Evolutionary conservation across 2,329 filamentous ascomycete species (phyloP).

Genomic region (Fusarium burgessii): DNA sequence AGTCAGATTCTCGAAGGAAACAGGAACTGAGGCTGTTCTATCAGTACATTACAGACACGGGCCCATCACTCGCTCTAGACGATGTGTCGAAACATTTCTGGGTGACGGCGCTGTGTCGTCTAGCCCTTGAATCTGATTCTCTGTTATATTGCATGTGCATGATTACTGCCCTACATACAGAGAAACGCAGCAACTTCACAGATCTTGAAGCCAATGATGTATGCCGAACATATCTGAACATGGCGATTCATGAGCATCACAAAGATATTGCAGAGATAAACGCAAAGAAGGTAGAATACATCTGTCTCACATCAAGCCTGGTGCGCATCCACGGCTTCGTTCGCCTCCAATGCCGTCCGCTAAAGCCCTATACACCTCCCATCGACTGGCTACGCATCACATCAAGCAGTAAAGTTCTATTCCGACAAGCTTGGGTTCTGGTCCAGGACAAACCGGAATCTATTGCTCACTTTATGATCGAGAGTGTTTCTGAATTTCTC

Average conservation of each 20-base stretch:
- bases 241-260: constrained; percentile 9
- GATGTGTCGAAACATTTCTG: not conserved
- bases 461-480: not conserved
- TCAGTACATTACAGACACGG: constrained; percentile 10
- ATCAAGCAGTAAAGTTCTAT: not conserved
- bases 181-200: not conserved
- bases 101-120: not conserved
- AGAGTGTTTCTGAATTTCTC: not conserved
- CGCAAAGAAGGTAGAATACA: not conserved
- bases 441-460: not conserved
- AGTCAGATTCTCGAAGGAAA: constrained; percentile 2
- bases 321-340: constrained; percentile 1
- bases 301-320: constrained; percentile 2
- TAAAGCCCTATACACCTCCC: not conserved
- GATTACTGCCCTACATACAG: not conserved
- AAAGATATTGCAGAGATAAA: not conserved
- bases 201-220: not conserved
- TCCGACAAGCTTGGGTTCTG: not conserved
- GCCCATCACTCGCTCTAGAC: not conserved
- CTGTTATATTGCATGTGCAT: constrained; percentile 7
- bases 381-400: constrained; percentile 5
- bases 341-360: not conserved
- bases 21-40: not conserved
- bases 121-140: constrained; percentile 4
- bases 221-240: constrained; percentile 2